Evolutionary conservation across 306 rosid species (phyloP).

Genomic region (Alnus glutinosa): DNA sequence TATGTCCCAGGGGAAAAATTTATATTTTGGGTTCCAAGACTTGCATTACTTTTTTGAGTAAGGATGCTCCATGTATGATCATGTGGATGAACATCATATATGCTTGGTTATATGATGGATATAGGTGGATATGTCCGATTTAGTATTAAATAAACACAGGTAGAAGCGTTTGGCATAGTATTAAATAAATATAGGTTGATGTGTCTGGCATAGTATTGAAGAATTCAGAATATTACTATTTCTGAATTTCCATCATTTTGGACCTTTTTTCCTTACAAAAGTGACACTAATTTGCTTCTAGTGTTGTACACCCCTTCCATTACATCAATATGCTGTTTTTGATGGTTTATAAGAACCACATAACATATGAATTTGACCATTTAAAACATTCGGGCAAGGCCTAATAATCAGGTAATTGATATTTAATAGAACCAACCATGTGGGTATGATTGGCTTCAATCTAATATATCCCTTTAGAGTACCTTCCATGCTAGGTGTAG

Average conservation of each 20-base stretch:
- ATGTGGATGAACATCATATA: neutral
- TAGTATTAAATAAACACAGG: neutral
- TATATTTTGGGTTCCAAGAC: neutral
- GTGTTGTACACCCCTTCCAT: neutral
- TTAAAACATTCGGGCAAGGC: neutral
- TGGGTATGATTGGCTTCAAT: neutral
- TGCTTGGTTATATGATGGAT: neutral
- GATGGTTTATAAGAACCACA: neutral
- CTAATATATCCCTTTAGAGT: neutral
- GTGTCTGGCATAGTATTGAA: neutral
- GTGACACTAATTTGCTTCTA: neutral
- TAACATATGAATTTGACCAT: neutral
- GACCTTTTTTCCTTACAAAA: neutral
- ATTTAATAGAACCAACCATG: neutral
- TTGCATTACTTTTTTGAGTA: neutral
- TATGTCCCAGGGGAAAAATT: neutral
- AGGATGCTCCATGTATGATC: neutral
- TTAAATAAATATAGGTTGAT: no score
- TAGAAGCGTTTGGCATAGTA: neutral
- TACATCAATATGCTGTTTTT: neutral
- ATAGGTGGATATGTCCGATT: neutral
- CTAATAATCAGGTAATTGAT: neutral
- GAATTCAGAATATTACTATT: slow-evolving; percentile 4
- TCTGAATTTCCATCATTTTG: neutral
- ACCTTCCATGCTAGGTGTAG: neutral